Percentiles rank a stretch among this genome's conserved stretches.
These are phyloP conservation scores for Oryza australiensis DNA, from an alignment of 176 grass and related monocot species.

Conservation along the genomic window DNA sequence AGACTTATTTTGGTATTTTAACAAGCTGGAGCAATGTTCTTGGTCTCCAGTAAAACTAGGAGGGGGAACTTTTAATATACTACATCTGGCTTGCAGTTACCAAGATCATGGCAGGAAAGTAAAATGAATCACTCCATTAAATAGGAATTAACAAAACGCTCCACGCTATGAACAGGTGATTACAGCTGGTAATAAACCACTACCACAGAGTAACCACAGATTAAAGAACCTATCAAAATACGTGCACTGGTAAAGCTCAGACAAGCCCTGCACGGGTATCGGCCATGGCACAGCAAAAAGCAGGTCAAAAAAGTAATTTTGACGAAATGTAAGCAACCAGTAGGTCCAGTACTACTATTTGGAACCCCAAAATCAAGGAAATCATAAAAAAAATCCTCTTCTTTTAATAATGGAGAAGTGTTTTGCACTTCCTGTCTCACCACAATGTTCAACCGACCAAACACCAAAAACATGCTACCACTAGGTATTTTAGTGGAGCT, in stretches of 20 bases:
- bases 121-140: constrained; percentile 17
- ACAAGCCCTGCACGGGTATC: constrained; percentile 15
- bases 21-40: neutral
- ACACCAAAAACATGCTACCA: neutral
- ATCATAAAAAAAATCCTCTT: neutral
- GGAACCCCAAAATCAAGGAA: neutral
- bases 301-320: constrained; percentile 33
- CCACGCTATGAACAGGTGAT: neutral
- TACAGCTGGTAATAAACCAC: neutral
- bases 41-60: neutral
- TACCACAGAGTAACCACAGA: neutral
- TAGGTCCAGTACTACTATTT: neutral
- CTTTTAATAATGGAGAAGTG: neutral
- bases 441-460: neutral
- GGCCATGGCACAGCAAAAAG: constrained; percentile 14
- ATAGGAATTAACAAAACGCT: neutral
- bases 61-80: constrained; percentile 11
- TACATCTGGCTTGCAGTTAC: constrained; percentile 25
- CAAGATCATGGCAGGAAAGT: neutral
- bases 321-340: constrained; percentile 8
- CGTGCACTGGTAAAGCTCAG: constrained; percentile 24
- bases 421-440: neutral
- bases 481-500: neutral
- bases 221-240: constrained; percentile 42
- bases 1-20: neutral